These are phyloP conservation scores for Zasmidium citrigriseum DNA, from an alignment of 2,329 filamentous ascomycete species.

Conservation along the genomic window DNA sequence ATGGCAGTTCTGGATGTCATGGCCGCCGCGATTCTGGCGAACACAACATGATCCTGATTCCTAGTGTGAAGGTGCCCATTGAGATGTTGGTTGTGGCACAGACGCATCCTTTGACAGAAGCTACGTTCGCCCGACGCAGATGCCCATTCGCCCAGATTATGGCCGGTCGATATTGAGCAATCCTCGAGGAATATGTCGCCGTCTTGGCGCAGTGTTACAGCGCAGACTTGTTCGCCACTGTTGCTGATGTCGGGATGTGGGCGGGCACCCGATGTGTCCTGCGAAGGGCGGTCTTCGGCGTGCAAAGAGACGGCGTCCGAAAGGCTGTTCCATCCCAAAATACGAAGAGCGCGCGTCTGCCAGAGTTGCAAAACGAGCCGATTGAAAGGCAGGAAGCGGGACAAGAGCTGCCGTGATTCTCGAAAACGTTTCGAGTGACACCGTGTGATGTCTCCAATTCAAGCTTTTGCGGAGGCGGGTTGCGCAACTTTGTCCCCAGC, in stretches of 20 bases:
- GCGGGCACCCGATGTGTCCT: not conserved
- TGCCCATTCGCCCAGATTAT: no score
- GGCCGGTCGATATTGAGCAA: not conserved
- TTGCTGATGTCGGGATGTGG: not conserved
- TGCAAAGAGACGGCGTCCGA: not conserved
- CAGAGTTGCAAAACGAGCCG: not conserved
- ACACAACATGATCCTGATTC: not conserved
- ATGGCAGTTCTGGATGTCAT: slow-evolving; percentile 3
- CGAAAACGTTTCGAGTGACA: no score
- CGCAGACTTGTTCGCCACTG: not conserved
- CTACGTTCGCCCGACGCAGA: not conserved
- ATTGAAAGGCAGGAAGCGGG: not conserved
- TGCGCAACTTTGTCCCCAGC: not conserved
- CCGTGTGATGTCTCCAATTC: no score
- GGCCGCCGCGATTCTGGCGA: not conserved
- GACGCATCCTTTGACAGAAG: not conserved
- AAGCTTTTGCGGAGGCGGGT: not conserved
- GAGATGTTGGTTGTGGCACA: not conserved
- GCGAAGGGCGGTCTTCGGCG: not conserved
- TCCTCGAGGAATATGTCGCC: not conserved
- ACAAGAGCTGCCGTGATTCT: not conserved
- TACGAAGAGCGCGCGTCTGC: not conserved
- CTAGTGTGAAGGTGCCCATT: not conserved
- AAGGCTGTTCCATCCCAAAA: not conserved
- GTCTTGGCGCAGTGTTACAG: not conserved